Percentiles rank a stretch among this genome's conserved stretches.
Evolutionary conservation across 2,329 filamentous ascomycete genomes (phyloP).

Genomic region (Fusarium sp.): DNA sequence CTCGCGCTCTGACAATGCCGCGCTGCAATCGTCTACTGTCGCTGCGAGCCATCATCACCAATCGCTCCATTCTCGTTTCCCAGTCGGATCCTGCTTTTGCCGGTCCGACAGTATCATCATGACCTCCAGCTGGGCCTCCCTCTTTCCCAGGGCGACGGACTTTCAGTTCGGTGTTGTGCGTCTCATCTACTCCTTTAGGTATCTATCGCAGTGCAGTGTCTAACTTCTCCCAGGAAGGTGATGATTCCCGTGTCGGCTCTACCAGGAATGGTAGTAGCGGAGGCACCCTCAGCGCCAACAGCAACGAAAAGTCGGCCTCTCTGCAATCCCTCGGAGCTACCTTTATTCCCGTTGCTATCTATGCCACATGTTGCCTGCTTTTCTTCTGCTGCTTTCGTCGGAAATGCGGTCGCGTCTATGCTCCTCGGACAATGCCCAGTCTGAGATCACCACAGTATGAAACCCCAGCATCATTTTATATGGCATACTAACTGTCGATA

Average conservation of each 20-base stretch:
- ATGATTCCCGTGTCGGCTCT: constrained; percentile 50
- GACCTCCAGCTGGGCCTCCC: constrained; percentile 19
- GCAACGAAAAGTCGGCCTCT: constrained; percentile 48
- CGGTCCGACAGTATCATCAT: constrained; percentile 12
- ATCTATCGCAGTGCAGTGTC: background rate
- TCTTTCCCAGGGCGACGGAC: constrained; percentile 19
- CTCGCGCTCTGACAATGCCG: constrained; percentile 26
- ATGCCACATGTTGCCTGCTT: constrained; percentile 58
- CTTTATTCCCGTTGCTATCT: constrained; percentile 62
- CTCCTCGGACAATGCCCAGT: constrained; percentile 59
- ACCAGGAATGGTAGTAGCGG: constrained; percentile 46
- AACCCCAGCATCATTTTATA: background rate
- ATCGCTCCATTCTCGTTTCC: background rate
- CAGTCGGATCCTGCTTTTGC: background rate
- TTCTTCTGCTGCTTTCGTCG: constrained; percentile 59
- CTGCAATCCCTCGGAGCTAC: constrained; percentile 55
- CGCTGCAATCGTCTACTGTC: constrained; percentile 12
- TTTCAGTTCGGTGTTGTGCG: constrained; percentile 30
- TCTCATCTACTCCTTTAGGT: background rate
- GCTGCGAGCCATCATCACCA: constrained; percentile 1
- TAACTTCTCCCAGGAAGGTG: constrained; percentile 19
- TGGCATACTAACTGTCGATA: constrained; percentile 37
- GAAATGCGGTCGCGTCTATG: constrained; percentile 61
- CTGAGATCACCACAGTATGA: constrained; percentile 56
- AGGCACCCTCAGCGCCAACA: constrained; percentile 48